Conservation (phyloP, 2,329 filamentous ascomycete species). For the Penicillium nordicum region DNA sequence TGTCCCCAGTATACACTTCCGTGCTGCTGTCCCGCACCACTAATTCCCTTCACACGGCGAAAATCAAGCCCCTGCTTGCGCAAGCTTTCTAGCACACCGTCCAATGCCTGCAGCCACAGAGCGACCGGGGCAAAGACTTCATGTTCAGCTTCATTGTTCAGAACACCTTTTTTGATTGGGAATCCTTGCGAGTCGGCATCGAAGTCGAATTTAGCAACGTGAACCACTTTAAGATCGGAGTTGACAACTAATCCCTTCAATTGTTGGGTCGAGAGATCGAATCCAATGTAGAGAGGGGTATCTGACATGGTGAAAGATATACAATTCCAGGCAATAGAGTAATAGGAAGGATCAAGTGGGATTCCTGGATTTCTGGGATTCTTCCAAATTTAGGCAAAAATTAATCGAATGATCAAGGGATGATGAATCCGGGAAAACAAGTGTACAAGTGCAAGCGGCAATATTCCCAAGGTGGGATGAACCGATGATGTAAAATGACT, state of each 20-base stretch:
- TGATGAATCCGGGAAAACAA: not conserved
- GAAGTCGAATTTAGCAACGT: slow-evolving; percentile 91
- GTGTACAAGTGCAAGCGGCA: slow-evolving; percentile 4
- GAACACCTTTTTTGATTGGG: slow-evolving; percentile 81
- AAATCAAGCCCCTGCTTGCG: slow-evolving; percentile 69
- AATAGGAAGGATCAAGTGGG: not conserved
- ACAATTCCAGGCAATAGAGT: not conserved
- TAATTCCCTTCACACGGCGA: slow-evolving; percentile 71
- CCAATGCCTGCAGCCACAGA: slow-evolving; percentile 90
- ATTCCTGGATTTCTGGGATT: not conserved
- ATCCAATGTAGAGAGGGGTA: slow-evolving; percentile 76
- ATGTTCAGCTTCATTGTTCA: slow-evolving; percentile 73
- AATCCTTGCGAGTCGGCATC: slow-evolving; percentile 78
- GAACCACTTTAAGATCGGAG: slow-evolving; percentile 73
- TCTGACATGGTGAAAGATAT: slow-evolving; percentile 30
- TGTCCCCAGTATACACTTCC: slow-evolving; percentile 91
- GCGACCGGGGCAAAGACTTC: slow-evolving; percentile 92
- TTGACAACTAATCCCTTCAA: slow-evolving; percentile 89
- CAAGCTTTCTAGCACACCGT: slow-evolving; percentile 75
- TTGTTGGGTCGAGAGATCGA: slow-evolving; percentile 96
- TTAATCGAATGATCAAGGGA: not conserved
- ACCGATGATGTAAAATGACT: slow-evolving; percentile 21
- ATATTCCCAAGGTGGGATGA: slow-evolving; percentile 5
- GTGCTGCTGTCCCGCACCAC: slow-evolving; percentile 94
- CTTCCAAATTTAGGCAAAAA: not conserved